A percentile compares a stretch with the other conserved stretches of the same genome.
Evolutionary conservation across 1,139 yeast species (phyloP).

Genomic region (Kluyveromyces sp.): DNA sequence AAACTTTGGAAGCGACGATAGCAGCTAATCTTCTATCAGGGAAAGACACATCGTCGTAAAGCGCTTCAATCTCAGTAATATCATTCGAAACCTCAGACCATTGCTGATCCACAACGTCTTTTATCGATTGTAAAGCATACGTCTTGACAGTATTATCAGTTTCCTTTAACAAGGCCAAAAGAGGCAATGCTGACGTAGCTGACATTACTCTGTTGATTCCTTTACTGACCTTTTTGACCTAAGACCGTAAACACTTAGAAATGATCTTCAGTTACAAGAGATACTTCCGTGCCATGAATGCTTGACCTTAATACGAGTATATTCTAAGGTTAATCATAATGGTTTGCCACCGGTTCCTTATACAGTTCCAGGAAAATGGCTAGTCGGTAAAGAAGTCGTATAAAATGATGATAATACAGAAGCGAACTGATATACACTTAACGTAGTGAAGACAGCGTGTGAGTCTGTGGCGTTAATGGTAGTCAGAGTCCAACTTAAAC

Average conservation of each 20-base stretch:
- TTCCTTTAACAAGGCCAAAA: slow-evolving; percentile 81
- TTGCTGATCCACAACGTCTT: slow-evolving; percentile 76
- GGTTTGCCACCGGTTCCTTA: slow-evolving; percentile 9
- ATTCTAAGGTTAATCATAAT: background rate
- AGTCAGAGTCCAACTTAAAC: background rate
- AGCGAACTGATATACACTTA: no score
- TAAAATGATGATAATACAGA: background rate
- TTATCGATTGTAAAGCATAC: slow-evolving; percentile 78
- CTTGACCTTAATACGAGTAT: no score
- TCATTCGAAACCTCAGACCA: slow-evolving; percentile 98
- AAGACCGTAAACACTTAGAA: no score
- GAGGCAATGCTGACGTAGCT: slow-evolving; percentile 77
- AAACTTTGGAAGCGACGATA: slow-evolving; percentile 84
- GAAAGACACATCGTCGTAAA: slow-evolving; percentile 78
- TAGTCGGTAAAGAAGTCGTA: background rate
- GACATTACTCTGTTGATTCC: slow-evolving; percentile 38
- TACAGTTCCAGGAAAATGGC: background rate
- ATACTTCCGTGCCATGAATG: no score
- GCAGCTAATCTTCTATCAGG: slow-evolving; percentile 82
- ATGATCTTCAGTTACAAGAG: no score
- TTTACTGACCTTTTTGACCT: background rate
- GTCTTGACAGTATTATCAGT: slow-evolving; percentile 69
- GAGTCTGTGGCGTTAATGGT: no score
- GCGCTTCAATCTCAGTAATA: slow-evolving; percentile 77
- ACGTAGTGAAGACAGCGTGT: no score